Percentiles rank a stretch among this genome's conserved stretches.
These are phyloP conservation scores for Exutisphaerella laricina DNA, from an alignment of 2,329 filamentous ascomycete species.

Conservation along the genomic window DNA sequence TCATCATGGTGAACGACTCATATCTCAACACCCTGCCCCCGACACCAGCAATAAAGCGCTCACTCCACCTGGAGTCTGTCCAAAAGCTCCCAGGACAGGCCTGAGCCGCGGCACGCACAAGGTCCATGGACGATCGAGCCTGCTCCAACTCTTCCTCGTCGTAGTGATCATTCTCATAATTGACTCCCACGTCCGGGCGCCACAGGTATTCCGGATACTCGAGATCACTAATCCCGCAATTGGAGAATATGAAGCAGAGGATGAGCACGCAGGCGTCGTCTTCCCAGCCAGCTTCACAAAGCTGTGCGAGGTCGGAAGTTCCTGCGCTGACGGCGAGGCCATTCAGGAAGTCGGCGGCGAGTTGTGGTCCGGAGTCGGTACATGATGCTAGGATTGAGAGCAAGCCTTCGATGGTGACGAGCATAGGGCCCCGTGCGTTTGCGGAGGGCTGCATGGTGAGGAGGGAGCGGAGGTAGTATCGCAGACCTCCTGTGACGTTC, in stretches of 20 bases:
- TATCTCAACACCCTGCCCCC: constrained; percentile 7
- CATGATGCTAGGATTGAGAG: constrained; percentile 20
- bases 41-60: constrained; percentile 7
- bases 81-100: constrained; percentile 9
- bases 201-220: constrained; percentile 7
- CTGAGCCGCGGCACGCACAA: neutral
- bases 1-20: constrained; percentile 10
- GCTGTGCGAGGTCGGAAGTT: constrained; percentile 27
- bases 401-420: constrained; percentile 30
- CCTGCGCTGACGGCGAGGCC: constrained; percentile 31
- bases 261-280: constrained; percentile 34
- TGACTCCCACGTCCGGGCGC: neutral
- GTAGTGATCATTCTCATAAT: constrained; percentile 1
- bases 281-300: constrained; percentile 33
- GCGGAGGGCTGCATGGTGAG: constrained; percentile 10
- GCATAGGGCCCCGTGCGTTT: constrained; percentile 14
- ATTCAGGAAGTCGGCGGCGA: constrained; percentile 25
- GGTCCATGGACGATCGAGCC: constrained; percentile 2
- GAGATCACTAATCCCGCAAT: constrained; percentile 2
- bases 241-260: constrained; percentile 23
- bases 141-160: constrained; percentile 4
- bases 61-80: constrained; percentile 5
- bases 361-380: constrained; percentile 47
- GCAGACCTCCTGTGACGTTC: constrained; percentile 25
- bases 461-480: constrained; percentile 25